Conservation (phyloP, 768 basidiomycete genomes). For the Rhodotorula graminis region DNA sequence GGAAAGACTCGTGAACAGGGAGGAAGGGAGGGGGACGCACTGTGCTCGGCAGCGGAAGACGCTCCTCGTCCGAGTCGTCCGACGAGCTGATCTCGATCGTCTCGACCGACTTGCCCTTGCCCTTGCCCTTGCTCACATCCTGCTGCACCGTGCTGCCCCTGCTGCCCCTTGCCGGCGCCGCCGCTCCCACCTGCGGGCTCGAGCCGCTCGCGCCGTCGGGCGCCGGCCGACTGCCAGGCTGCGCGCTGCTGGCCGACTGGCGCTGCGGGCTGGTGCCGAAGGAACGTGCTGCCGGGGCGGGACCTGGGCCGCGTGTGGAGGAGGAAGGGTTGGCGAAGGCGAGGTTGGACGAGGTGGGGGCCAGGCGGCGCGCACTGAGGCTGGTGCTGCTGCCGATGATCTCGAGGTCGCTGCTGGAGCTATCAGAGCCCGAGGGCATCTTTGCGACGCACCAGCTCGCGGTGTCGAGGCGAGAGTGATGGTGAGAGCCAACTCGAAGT, state of each 20-base stretch:
- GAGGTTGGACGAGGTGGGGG: neutral
- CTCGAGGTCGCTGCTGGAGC: neutral
- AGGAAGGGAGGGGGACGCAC: neutral
- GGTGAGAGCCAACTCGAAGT: no score
- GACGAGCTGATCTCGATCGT: conserved; percentile 2
- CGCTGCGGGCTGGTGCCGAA: no score
- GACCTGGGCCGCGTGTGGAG: no score
- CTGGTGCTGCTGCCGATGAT: neutral
- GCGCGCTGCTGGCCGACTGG: no score
- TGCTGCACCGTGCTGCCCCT: accelerated
- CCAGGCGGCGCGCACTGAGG: no score
- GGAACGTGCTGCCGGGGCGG: no score
- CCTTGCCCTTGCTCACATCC: neutral
- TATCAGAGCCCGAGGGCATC: neutral
- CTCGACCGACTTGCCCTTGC: neutral
- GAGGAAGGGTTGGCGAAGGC: no score
- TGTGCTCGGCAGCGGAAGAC: neutral
- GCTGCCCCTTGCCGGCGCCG: neutral
- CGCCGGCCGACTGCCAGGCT: no score
- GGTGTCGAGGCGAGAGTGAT: no score
- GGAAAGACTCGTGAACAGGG: neutral
- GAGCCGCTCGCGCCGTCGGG: no score
- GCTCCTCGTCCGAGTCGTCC: neutral
- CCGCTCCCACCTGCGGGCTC: neutral
- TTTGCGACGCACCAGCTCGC: no score